phyloP scores from a whole-genome alignment of 306 rosid genomes.

The Adenanthera pavonina region DNA sequence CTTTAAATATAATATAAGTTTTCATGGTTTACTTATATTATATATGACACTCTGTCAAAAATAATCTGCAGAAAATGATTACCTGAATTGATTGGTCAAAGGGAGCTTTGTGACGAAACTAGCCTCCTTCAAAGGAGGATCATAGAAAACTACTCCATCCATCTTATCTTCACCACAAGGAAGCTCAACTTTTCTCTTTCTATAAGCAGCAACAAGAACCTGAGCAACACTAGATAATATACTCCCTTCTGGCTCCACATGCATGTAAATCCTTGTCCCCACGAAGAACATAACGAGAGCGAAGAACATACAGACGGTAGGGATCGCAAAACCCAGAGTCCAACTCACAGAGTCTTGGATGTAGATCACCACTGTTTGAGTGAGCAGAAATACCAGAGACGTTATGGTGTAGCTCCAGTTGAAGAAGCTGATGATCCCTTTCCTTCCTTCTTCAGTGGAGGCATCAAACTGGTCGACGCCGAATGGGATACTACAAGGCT shows the following conservation, averaged over 20 bases:
- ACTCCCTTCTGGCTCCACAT: slow-evolving; percentile 56
- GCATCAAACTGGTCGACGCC: slow-evolving; percentile 85
- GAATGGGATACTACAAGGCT: slow-evolving; percentile 90
- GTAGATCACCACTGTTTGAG: slow-evolving; percentile 63
- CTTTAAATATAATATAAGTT: too few species aligned
- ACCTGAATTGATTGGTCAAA: slow-evolving; percentile 56
- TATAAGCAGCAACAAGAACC: slow-evolving; percentile 57
- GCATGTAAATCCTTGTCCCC: slow-evolving; percentile 48
- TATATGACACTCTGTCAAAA: too few species aligned
- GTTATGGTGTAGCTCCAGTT: slow-evolving; percentile 72
- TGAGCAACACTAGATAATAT: slow-evolving; percentile 46
- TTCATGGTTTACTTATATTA: too few species aligned
- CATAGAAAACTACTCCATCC: slow-evolving; percentile 22
- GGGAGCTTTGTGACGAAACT: slow-evolving; percentile 45
- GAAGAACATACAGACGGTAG: slow-evolving; percentile 46
- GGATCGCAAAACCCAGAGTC: slow-evolving; percentile 78
- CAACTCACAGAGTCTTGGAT: slow-evolving; percentile 80
- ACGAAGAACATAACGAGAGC: slow-evolving; percentile 50
- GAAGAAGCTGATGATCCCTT: slow-evolving; percentile 68
- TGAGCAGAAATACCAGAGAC: slow-evolving; percentile 47
- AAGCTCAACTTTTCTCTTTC: slow-evolving; percentile 47
- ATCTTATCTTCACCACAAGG: slow-evolving; percentile 10
- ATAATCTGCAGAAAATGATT: background rate
- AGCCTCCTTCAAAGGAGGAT: slow-evolving; percentile 48
- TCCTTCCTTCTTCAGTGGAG: slow-evolving; percentile 61